These are phyloP conservation scores for Microcyclospora tardicrescens DNA, from an alignment of 2,329 filamentous ascomycete species.

Conservation along the genomic window DNA sequence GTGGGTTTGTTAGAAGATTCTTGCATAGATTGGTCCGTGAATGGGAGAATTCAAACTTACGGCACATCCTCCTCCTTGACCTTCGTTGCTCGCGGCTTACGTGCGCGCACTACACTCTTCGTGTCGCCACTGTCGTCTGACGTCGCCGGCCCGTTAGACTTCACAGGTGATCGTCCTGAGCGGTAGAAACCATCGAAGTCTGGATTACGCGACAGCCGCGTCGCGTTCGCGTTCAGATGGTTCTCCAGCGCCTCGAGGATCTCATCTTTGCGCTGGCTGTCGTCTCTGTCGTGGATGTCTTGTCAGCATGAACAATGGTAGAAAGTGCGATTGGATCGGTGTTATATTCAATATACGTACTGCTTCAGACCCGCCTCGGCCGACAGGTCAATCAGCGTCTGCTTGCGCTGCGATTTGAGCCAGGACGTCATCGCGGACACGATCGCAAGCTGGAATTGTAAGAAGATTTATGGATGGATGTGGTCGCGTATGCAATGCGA, in stretches of 20 bases:
- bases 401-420: constrained; percentile 19
- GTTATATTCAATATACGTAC: constrained; percentile 14
- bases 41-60: constrained; percentile 11
- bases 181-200: constrained; percentile 65
- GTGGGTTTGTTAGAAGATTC: neutral
- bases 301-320: neutral
- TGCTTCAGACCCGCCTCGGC: constrained; percentile 17
- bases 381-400: constrained; percentile 18
- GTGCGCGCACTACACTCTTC: constrained; percentile 17
- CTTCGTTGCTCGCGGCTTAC: constrained; percentile 18
- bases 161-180: constrained; percentile 40
- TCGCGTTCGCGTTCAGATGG: constrained; percentile 56
- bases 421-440: constrained; percentile 12
- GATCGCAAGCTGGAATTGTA: neutral
- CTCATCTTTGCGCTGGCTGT: constrained; percentile 63
- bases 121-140: constrained; percentile 16
- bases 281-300: constrained; percentile 40
- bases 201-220: constrained; percentile 49
- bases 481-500: constrained; percentile 40
- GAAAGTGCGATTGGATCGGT: neutral
- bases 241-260: constrained; percentile 64
- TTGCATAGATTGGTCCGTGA: neutral
- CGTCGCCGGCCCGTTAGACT: constrained; percentile 20
- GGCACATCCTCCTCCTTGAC: constrained; percentile 22
- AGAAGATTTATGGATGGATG: constrained; percentile 16